Conservation (phyloP, 2,329 filamentous ascomycete genomes). For the Talaromyces albobiverticillius region DNA sequence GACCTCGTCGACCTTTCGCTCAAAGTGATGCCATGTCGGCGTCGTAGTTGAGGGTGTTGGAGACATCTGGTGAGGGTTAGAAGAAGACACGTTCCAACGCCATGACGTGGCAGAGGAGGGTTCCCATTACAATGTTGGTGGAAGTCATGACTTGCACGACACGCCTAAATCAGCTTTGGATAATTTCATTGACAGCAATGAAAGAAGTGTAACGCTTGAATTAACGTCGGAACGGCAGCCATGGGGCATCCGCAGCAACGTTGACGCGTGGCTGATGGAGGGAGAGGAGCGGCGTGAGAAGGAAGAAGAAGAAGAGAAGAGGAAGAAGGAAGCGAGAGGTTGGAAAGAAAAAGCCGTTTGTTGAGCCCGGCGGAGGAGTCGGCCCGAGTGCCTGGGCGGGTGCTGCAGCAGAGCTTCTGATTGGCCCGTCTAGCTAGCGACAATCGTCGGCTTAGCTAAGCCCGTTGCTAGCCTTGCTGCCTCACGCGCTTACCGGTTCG, state of each 20-base stretch:
- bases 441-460: too few relatives aligned
- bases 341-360: slow-evolving; percentile 12
- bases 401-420: background rate
- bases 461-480: background rate
- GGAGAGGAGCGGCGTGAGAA: slow-evolving; percentile 14
- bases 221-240: slow-evolving; percentile 31
- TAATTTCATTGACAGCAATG: slow-evolving; percentile 2
- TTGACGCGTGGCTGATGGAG: slow-evolving; percentile 5
- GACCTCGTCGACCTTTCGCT: slow-evolving; percentile 76
- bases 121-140: slow-evolving; percentile 40
- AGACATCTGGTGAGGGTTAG: slow-evolving; percentile 58
- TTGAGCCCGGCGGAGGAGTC: slow-evolving; percentile 12
- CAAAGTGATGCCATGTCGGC: slow-evolving; percentile 70
- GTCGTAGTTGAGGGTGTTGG: slow-evolving; percentile 69
- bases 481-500: slow-evolving; percentile 5
- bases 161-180: background rate
- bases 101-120: slow-evolving; percentile 23
- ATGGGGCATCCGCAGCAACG: slow-evolving; percentile 21
- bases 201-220: slow-evolving; percentile 1
- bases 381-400: slow-evolving; percentile 7
- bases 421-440: background rate
- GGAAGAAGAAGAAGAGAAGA: slow-evolving; percentile 22
- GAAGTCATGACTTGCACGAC: slow-evolving; percentile 33
- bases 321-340: slow-evolving; percentile 10
- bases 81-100: slow-evolving; percentile 30